Evolutionary conservation across 2,329 filamentous ascomycete species (phyloP), one percentile per base, ranked within the genome.

Genomic region (Balansia obtecta): DNA sequence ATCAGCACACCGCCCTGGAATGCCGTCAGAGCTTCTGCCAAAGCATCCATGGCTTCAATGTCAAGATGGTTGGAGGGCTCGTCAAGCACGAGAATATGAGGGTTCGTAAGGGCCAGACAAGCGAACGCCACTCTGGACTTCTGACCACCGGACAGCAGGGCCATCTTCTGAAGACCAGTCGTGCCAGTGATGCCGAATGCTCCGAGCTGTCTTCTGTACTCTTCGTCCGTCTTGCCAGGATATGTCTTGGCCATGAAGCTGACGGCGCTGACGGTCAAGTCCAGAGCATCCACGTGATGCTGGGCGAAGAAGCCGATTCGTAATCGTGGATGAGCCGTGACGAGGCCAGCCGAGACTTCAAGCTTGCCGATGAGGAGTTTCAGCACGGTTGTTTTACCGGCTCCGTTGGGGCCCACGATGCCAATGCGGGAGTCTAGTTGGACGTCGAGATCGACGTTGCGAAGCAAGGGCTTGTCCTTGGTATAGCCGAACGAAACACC

Each of bases 351-450:
- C 0, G 83, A 81, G 3, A 93, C 81, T 51, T 80, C 69, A 22
- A 98, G 77, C 60, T 88, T 87, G 55, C 88, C 88, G 56, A 93
- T 95, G 53, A 98, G 83, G n/a, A 98, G 80, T 70, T 96, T 97
- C 58, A 98, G 74, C n/a, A 96, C 86, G 0, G 93, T 98, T 2
- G 93, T 98, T 71, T 98, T 98, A 77, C 93, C 93, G 43, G 93
- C 93, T 69, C 93, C 93, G 76, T 98, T 98, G 62, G 93, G 93
- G 15, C 93, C 93, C n/a, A 98, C 91, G 63, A 98, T 98, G 63
- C 93, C 93, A 60, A 98, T 98, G 56, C 93, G 86, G 9, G 91
- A 97, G 70, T 98, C 93, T 41, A 98, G 83, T 68, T 98, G 93
- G 15, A 98, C 93, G 65, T 97, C 91, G 22, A 98, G 77, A 62